Evolutionary conservation across 2,329 filamentous ascomycete genomes (phyloP), one percentile per base, ranked within the genome.

Genomic region (Aureobasidium sp.): DNA sequence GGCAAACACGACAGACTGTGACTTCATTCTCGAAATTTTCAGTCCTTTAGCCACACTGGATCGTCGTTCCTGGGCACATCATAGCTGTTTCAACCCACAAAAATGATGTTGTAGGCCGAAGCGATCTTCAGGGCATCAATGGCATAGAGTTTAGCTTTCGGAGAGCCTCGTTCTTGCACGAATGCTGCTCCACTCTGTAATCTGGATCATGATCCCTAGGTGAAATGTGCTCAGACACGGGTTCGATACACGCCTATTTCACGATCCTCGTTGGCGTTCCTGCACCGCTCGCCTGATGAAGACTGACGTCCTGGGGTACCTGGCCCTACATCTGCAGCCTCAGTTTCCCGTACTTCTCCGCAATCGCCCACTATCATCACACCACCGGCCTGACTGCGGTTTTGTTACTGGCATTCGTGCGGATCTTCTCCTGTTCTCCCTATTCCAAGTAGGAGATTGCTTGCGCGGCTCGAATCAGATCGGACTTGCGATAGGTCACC

Each of bases 301-400:
- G 17, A 26, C 29, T 47, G 29, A 59, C 41, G 8, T 27, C 12
- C 29, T 13, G 56, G 41, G 56, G 43, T 41, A 50, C 32, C 56
- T 60, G 20, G 34, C 36, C 43, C 39, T 24, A 20, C 32, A 27
- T 39, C n/a, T 57, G 32, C 55, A 59, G 55, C 55, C 43, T 37
- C 34, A 59, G n/a, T 20, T 36, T 47, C 41, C 55, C 53, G 55
- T 59, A 48, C 44, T 48, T 59, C 55, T 48, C 55, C 55, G 55
- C 55, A 48, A 37, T 20, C 24, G 32, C 43, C 41, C n/a, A 59
- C 55, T 59, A 37, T 8, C 32, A 48, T 59, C 55, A 59, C 55
- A 59, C 55, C 55, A 59, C 34, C 55, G 55, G 55, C 44, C 55
- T 59, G 41, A 59, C 34, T 39, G 17, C 55, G 55, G 57, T 37